phyloP scores from a whole-genome alignment of 352 stramenopile genomes.

The Pythium dissotocum region DNA sequence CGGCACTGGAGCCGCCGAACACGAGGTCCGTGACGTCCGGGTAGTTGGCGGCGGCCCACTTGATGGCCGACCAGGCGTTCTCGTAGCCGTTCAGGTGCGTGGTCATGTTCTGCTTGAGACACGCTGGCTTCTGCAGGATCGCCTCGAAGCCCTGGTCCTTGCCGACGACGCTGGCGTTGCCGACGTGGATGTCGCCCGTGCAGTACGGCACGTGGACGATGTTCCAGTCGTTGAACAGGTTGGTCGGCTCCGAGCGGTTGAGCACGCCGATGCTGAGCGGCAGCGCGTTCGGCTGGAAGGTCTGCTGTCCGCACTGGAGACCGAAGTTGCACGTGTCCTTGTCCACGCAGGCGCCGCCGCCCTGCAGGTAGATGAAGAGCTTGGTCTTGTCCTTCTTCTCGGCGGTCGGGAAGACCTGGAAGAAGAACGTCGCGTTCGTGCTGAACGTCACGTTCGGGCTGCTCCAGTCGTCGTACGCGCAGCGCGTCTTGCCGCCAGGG shows the following conservation, averaged over 20 bases:
- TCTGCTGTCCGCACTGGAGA: slow-evolving; percentile 51
- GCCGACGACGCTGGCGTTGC: slow-evolving; percentile 35
- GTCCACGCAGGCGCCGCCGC: slow-evolving; percentile 66
- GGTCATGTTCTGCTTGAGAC: slow-evolving; percentile 49
- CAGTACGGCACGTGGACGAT: slow-evolving; percentile 78
- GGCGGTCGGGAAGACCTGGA: slow-evolving; percentile 64
- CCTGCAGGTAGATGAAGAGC: slow-evolving; percentile 74
- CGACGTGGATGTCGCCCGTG: slow-evolving; percentile 70
- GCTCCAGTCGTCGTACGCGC: slow-evolving; percentile 52
- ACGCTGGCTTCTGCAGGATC: slow-evolving; percentile 43
- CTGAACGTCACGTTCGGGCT: slow-evolving; percentile 31
- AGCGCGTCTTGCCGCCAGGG: slow-evolving; percentile 52
- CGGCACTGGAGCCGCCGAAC: slow-evolving; percentile 57
- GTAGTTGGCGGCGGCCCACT: slow-evolving; percentile 66
- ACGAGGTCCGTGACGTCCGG: slow-evolving; percentile 58
- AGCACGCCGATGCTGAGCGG: slow-evolving; percentile 55
- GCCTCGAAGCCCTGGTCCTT: slow-evolving; percentile 36
- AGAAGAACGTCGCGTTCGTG: slow-evolving; percentile 68
- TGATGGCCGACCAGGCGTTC: slow-evolving; percentile 62
- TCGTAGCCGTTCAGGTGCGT: slow-evolving; percentile 60
- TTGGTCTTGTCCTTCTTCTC: slow-evolving; percentile 55
- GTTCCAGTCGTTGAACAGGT: slow-evolving; percentile 78
- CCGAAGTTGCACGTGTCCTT: slow-evolving; percentile 64
- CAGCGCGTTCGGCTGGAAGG: slow-evolving; percentile 52
- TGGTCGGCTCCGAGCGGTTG: slow-evolving; percentile 59